A percentile compares a stretch with the other conserved stretches of the same genome.
phyloP scores from a whole-genome alignment of 345 rosid genomes.

The Camelina laxa region DNA sequence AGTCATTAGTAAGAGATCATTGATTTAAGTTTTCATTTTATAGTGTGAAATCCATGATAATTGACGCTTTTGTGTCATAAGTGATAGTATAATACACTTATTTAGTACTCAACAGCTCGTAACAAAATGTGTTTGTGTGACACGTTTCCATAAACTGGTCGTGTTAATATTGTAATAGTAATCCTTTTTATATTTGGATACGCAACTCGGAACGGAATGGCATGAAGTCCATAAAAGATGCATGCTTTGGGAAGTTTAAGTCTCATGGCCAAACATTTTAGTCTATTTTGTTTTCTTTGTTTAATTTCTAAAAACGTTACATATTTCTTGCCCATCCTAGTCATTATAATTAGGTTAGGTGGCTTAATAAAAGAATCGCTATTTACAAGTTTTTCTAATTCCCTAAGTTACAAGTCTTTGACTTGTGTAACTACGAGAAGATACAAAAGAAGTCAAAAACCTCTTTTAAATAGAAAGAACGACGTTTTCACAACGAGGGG shows the following conservation, averaged over 20 bases:
- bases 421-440: slow-evolving; percentile 9
- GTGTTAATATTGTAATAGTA: slow-evolving; percentile 26
- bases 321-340: slow-evolving; percentile 19
- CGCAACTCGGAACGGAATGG: slow-evolving; percentile 24
- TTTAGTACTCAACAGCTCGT: slow-evolving; percentile 9
- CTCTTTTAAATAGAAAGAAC: slow-evolving; percentile 6
- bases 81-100: background rate
- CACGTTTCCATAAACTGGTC: background rate
- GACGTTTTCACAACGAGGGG: slow-evolving; percentile 21
- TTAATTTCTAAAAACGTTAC: slow-evolving; percentile 7
- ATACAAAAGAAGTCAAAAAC: background rate
- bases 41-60: background rate
- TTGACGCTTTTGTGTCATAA: background rate
- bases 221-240: slow-evolving; percentile 25
- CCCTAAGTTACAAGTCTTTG: slow-evolving; percentile 34
- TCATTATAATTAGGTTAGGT: slow-evolving; percentile 25
- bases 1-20: background rate
- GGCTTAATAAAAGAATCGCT: slow-evolving; percentile 11
- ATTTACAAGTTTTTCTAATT: slow-evolving; percentile 13
- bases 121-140: slow-evolving; percentile 19
- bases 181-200: slow-evolving; percentile 29
- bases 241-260: slow-evolving; percentile 13
- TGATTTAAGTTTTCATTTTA: background rate
- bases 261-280: slow-evolving; percentile 3
- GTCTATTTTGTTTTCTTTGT: background rate